These are phyloP conservation scores for Lecanosticta acicola DNA, from an alignment of 2,329 filamentous ascomycete genomes.

Conservation along the genomic window DNA sequence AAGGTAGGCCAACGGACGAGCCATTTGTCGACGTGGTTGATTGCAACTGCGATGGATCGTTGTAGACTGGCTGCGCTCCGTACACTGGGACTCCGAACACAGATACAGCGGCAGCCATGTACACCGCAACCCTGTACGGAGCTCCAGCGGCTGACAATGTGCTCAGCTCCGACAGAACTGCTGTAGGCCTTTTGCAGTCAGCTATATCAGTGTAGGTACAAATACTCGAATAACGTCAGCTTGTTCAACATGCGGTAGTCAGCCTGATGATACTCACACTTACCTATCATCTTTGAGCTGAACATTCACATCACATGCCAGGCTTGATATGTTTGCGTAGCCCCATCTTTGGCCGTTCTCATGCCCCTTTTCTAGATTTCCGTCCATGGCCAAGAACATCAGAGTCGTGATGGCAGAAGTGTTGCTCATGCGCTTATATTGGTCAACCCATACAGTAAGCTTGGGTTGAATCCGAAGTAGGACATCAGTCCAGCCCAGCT, in stretches of 20 bases:
- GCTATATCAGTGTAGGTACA: neutral
- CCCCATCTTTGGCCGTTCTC: neutral
- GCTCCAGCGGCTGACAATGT: neutral
- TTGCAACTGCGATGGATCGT: neutral
- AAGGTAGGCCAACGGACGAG: neutral
- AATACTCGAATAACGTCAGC: neutral
- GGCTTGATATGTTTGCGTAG: neutral
- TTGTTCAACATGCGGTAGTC: neutral
- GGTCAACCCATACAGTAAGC: conserved; percentile 4
- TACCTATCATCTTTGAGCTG: neutral
- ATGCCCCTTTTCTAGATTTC: neutral
- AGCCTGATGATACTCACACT: neutral
- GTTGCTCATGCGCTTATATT: neutral
- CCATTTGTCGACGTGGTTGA: conserved; percentile 1
- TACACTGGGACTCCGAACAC: neutral
- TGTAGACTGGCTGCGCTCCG: neutral
- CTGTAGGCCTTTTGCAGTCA: neutral
- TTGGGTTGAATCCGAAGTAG: neutral
- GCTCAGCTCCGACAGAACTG: neutral
- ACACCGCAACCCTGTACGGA: neutral
- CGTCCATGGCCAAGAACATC: conserved; percentile 1
- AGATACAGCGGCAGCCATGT: neutral
- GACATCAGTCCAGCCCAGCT: neutral
- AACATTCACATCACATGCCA: neutral
- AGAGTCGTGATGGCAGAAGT: neutral